Evolutionary conservation across 148 eudicot genomes (phyloP).

Genomic region (Rhododendron vialii): DNA sequence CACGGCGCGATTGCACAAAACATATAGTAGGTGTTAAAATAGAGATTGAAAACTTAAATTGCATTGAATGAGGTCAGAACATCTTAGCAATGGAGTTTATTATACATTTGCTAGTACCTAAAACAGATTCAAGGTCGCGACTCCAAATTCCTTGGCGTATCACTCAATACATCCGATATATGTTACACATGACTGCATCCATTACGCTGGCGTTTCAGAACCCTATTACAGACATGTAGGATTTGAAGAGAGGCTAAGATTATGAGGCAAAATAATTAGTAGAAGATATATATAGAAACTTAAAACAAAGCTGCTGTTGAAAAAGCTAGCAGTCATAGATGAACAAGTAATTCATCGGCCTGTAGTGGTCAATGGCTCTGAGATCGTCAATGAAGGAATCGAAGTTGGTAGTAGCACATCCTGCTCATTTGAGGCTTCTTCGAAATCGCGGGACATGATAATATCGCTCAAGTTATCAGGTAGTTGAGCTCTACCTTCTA

Average conservation of each 20-base stretch:
- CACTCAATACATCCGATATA: no score
- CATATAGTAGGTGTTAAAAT: no score
- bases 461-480: not conserved
- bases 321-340: not conserved
- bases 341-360: not conserved
- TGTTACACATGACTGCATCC: no score
- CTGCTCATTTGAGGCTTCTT: not conserved
- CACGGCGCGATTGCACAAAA: not conserved
- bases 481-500: constrained; percentile 2
- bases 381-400: not conserved
- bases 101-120: not conserved
- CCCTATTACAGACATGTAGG: not conserved
- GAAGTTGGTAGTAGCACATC: not conserved
- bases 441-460: not conserved
- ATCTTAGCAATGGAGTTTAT: not conserved
- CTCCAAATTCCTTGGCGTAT: not conserved
- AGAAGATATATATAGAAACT: not conserved
- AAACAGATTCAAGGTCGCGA: not conserved
- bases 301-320: not conserved
- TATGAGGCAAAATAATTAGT: not conserved
- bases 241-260: not conserved
- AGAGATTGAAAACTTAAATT: not conserved
- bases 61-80: not conserved
- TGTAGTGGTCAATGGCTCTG: not conserved
- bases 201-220: no score